Conservation (phyloP, 176 grass and related monocot genomes). For the Oryza meridionalis region DNA sequence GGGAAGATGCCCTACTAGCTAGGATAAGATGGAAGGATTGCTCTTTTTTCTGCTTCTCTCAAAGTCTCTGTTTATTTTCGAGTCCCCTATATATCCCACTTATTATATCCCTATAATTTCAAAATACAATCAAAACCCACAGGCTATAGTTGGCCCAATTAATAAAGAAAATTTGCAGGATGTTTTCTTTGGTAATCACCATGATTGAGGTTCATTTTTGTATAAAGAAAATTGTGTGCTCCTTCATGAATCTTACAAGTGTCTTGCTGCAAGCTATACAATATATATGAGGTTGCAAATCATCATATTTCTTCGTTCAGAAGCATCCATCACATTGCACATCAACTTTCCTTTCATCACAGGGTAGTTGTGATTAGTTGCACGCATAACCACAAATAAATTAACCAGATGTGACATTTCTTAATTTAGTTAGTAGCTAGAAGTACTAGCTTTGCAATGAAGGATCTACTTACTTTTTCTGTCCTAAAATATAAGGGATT, state of each 20-base stretch:
- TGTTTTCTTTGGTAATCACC: background rate
- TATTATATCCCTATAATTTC: no score
- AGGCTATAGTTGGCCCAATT: background rate
- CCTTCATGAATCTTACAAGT: slow-evolving; percentile 6
- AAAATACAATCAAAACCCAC: background rate
- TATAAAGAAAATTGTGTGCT: background rate
- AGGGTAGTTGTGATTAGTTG: slow-evolving; percentile 36
- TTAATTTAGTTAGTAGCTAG: background rate
- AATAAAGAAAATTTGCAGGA: background rate
- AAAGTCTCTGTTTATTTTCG: no score
- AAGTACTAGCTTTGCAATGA: background rate
- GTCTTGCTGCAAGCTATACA: background rate
- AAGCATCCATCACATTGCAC: slow-evolving; percentile 43
- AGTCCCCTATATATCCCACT: no score
- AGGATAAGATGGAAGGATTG: background rate
- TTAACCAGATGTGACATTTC: slow-evolving; percentile 42
- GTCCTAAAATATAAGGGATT: no score
- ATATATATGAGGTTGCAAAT: slow-evolving; percentile 18
- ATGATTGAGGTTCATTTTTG: background rate
- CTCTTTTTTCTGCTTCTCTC: background rate
- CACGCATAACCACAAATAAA: slow-evolving; percentile 33
- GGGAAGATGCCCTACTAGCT: background rate
- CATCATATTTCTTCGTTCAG: slow-evolving; percentile 24
- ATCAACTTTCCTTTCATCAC: slow-evolving; percentile 34
- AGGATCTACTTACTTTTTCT: background rate